Evolutionary conservation across 2,329 filamentous ascomycete species (phyloP).

Genomic region (Fusarium gaditjirri): DNA sequence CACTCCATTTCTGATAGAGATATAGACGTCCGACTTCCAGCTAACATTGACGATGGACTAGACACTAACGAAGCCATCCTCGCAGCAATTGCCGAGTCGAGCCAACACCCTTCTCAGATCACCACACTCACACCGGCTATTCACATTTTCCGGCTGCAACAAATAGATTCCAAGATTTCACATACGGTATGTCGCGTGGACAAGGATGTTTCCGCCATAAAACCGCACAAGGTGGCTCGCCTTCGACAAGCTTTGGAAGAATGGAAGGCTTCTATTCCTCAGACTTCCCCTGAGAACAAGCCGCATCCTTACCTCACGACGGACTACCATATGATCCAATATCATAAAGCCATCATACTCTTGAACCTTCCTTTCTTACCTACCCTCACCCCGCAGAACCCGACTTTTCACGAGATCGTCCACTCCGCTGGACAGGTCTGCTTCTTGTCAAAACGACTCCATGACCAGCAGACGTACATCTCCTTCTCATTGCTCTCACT

Average conservation of each 20-base stretch:
- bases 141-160: background rate
- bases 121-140: background rate
- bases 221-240: background rate
- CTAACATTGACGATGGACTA: background rate
- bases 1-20: slow-evolving; percentile 5
- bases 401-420: background rate
- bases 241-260: background rate
- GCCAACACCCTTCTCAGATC: background rate
- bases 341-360: background rate
- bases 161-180: slow-evolving; percentile 3
- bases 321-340: background rate
- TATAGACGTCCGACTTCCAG: background rate
- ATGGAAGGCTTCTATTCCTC: background rate
- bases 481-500: background rate
- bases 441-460: background rate
- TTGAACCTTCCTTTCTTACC: background rate
- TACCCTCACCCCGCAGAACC: background rate
- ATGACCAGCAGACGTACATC: background rate
- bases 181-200: background rate
- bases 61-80: background rate
- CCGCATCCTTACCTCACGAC: background rate
- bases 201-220: background rate
- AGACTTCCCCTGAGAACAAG: background rate
- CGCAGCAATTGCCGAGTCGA: background rate
- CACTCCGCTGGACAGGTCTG: slow-evolving; percentile 1